Evolutionary conservation across 2,329 filamentous ascomycete species (phyloP).

Genomic region (Cladorrhinum sp.): DNA sequence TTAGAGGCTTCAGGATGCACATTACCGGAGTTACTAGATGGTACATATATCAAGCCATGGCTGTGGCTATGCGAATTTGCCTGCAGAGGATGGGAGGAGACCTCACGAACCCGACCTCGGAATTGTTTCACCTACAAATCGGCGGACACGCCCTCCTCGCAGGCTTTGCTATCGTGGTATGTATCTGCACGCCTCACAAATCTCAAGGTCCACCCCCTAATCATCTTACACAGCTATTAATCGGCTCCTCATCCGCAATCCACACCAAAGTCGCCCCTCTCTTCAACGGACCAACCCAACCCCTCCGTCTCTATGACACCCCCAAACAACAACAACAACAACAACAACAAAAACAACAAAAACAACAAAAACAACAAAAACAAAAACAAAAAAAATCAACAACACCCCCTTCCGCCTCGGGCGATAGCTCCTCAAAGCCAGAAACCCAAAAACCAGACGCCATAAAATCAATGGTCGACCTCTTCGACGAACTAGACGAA

Average conservation of each 20-base stretch:
- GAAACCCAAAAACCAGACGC: conserved; percentile 2
- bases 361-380: neutral
- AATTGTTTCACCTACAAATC: conserved; percentile 41
- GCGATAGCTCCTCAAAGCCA: conserved; percentile 28
- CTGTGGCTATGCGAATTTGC: conserved; percentile 53
- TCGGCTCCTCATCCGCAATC: conserved; percentile 44
- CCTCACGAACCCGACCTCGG: conserved; percentile 38
- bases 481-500: conserved; percentile 49
- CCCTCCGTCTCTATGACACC: conserved; percentile 21
- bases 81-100: conserved; percentile 42
- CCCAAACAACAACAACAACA: neutral
- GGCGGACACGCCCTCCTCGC: conserved; percentile 56
- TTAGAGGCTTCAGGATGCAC: conserved; percentile 57
- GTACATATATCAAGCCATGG: conserved; percentile 62
- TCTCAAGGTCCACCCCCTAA: neutral
- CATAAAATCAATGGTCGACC: conserved; percentile 43
- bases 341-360: neutral
- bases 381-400: conserved; percentile 7
- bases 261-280: conserved; percentile 57
- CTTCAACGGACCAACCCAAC: conserved; percentile 38
- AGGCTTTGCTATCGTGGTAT: conserved; percentile 51
- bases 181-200: conserved; percentile 33
- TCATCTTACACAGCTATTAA: conserved; percentile 40
- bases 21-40: conserved; percentile 61
- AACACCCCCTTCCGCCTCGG: conserved; percentile 19